phyloP scores from a whole-genome alignment of 2,329 filamentous ascomycete species.

The Chaetomium globosum region DNA sequence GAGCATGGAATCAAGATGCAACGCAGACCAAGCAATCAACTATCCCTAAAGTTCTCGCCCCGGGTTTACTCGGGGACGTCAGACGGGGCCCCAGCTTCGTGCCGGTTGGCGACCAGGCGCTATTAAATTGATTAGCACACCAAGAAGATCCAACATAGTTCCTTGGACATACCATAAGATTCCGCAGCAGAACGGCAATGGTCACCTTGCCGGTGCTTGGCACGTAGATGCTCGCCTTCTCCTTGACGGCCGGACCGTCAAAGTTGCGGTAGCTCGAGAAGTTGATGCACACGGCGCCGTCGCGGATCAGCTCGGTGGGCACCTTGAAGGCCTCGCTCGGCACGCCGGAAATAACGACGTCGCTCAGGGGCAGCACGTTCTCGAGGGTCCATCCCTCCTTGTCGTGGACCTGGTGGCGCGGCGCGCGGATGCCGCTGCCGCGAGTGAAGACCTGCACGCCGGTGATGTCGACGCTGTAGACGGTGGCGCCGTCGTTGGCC shows the following conservation, averaged over 20 bases:
- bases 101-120: constrained; percentile 39
- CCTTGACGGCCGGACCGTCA: constrained; percentile 78
- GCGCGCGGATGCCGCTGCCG: constrained; percentile 81
- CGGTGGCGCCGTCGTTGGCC: constrained; percentile 92
- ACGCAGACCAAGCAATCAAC: constrained; percentile 13
- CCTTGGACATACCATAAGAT: constrained; percentile 72
- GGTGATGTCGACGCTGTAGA: constrained; percentile 92
- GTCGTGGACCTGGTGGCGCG: constrained; percentile 82
- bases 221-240: constrained; percentile 95
- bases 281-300: constrained; percentile 97
- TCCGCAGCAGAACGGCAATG: constrained; percentile 86
- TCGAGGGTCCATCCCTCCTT: constrained; percentile 78
- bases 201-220: constrained; percentile 98
- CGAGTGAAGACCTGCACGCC: constrained; percentile 91
- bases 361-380: constrained; percentile 81
- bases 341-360: constrained; percentile 93
- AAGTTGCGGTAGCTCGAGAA: constrained; percentile 97
- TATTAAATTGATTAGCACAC: constrained; percentile 20
- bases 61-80: constrained; percentile 29
- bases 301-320: constrained; percentile 76
- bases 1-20: constrained; percentile 1
- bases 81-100: constrained; percentile 27
- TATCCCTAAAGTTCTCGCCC: constrained; percentile 30
- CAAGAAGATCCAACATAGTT: background rate
- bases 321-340: constrained; percentile 89